Evolutionary conservation across 306 rosid species (phyloP).

Genomic region (Luffa aegyptiaca): DNA sequence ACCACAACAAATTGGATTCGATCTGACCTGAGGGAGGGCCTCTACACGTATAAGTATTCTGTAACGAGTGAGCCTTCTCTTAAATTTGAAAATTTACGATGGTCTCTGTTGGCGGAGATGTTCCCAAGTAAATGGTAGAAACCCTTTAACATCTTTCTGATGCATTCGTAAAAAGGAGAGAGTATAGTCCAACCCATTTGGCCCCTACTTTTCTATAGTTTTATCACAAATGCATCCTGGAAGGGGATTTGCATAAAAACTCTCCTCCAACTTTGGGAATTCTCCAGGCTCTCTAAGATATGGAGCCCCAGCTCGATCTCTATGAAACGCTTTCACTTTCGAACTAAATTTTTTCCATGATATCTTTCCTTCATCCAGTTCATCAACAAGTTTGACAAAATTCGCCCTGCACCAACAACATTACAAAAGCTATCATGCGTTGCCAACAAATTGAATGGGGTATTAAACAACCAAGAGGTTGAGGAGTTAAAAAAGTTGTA

Average conservation of each 20-base stretch:
- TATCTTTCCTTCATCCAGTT: constrained; percentile 63
- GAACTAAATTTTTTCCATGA: constrained; percentile 83
- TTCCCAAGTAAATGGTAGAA: background rate
- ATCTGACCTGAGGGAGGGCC: background rate
- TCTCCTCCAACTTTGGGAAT: constrained; percentile 88
- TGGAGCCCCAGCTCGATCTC: constrained; percentile 65
- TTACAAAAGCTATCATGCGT: background rate
- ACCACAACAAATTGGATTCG: background rate
- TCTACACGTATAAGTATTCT: background rate
- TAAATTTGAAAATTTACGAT: background rate
- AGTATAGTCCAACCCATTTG: background rate
- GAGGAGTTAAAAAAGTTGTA: background rate
- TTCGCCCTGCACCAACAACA: constrained; percentile 53
- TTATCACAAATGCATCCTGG: constrained; percentile 83
- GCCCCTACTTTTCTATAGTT: constrained; percentile 19
- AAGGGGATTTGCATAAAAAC: constrained; percentile 83
- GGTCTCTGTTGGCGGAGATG: background rate
- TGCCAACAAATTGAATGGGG: background rate
- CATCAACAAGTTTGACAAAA: constrained; percentile 76
- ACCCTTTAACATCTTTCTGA: background rate
- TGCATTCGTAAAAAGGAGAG: background rate
- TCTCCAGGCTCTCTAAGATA: constrained; percentile 67
- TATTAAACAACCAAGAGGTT: constrained; percentile 10
- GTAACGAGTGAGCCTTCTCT: background rate
- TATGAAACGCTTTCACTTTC: constrained; percentile 64